phyloP scores from a whole-genome alignment of 192 early-diverging fungal species.

The Chytriomyces sp. region DNA sequence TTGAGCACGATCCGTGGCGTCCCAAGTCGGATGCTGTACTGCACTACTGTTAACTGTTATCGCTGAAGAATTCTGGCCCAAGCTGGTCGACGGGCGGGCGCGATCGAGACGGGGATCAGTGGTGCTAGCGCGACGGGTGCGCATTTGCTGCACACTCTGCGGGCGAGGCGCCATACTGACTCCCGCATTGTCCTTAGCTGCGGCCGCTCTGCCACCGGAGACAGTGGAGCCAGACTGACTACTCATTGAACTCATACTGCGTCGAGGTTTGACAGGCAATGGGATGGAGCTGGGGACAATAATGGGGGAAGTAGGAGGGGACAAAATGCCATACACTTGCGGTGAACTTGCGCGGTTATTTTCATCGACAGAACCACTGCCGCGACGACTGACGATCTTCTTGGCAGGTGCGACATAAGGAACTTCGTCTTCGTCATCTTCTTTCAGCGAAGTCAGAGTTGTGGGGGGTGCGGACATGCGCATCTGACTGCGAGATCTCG shows the following conservation, averaged over 20 bases:
- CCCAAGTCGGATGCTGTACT: conserved; percentile 26
- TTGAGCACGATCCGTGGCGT: conserved; percentile 10
- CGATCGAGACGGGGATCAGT: conserved; percentile 20
- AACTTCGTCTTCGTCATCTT: conserved; percentile 23
- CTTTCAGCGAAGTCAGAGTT: not conserved
- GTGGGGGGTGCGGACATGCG: conserved; percentile 16
- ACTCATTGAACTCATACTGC: not conserved
- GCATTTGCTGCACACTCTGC: not conserved
- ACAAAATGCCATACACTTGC: conserved; percentile 3
- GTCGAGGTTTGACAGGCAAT: not conserved
- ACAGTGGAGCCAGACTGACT: not conserved
- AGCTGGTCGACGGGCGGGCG: not conserved
- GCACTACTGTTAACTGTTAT: not conserved
- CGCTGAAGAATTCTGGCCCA: not conserved
- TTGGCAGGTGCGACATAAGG: conserved; percentile 8
- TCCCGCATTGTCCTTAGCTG: not conserved
- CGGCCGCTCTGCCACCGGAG: not conserved
- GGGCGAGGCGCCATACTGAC: not conserved
- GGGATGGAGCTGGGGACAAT: not conserved
- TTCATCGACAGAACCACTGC: conserved; percentile 16
- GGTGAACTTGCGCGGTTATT: conserved; percentile 3
- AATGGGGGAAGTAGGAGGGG: not conserved
- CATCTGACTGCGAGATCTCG: not conserved
- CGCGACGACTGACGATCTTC: conserved; percentile 19
- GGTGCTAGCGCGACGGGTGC: conserved; percentile 6